Conservation (phyloP, 73 alveolate genomes). For the Paramecium primaurelia region DNA sequence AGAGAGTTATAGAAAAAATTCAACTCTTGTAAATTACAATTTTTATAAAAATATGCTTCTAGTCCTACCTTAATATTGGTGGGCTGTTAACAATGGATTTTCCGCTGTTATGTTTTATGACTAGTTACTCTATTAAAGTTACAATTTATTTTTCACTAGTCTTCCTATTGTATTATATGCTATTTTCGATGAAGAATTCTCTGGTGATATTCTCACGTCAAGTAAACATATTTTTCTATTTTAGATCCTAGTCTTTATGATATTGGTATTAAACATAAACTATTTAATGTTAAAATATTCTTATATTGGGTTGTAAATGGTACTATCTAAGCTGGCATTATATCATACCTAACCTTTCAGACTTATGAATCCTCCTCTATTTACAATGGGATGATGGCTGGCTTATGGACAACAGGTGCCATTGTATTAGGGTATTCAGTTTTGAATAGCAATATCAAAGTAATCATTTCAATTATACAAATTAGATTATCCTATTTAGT, state of each 20-base stretch:
- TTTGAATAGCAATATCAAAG: slow-evolving; percentile 28
- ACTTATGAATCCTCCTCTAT: neutral
- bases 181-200: slow-evolving; percentile 65
- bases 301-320: slow-evolving; percentile 19
- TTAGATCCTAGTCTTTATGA: slow-evolving; percentile 9
- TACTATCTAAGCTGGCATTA: neutral
- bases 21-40: slow-evolving; percentile 74
- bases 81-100: slow-evolving; percentile 42
- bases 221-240: neutral
- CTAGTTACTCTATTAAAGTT: slow-evolving; percentile 58
- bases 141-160: slow-evolving; percentile 76
- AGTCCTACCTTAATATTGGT: slow-evolving; percentile 32
- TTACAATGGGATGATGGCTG: slow-evolving; percentile 8
- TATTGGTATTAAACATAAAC: neutral
- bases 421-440: neutral
- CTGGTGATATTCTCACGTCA: neutral
- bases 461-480: neutral
- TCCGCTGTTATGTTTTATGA: slow-evolving; percentile 34
- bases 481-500: neutral
- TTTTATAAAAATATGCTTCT: slow-evolving; percentile 79
- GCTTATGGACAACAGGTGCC: slow-evolving; percentile 26
- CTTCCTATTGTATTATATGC: slow-evolving; percentile 84
- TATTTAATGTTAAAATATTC: neutral
- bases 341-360: neutral
- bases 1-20: slow-evolving; percentile 79